Percentiles rank a stretch among this genome's conserved stretches.
phyloP scores from a whole-genome alignment of 2,329 filamentous ascomycete genomes.

The Aspergillus sp. region DNA sequence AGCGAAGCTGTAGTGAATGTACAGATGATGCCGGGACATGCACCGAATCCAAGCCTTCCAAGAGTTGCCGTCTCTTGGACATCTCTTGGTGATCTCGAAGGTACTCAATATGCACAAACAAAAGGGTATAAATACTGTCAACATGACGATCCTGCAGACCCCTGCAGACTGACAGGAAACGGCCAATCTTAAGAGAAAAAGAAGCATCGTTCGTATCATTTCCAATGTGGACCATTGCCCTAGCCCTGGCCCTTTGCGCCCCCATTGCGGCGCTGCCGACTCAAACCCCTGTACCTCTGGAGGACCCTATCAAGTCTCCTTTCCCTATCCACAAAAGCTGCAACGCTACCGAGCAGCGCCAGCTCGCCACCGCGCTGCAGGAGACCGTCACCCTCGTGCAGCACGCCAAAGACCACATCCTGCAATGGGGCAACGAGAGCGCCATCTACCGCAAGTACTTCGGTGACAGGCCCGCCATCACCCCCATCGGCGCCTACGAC shows the following conservation, averaged over 20 bases:
- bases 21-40: neutral
- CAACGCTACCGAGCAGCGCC: slow-evolving; percentile 60
- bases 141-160: neutral
- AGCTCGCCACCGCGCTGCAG: slow-evolving; percentile 57
- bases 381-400: slow-evolving; percentile 59
- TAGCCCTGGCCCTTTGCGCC: slow-evolving; percentile 11
- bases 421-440: slow-evolving; percentile 53
- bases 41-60: neutral
- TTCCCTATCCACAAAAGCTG: slow-evolving; percentile 64
- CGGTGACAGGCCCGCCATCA: slow-evolving; percentile 57
- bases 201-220: neutral
- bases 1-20: slow-evolving; percentile 1
- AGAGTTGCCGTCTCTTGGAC: neutral
- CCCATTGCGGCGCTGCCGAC: slow-evolving; percentile 13
- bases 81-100: slow-evolving; percentile 18
- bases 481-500: slow-evolving; percentile 63
- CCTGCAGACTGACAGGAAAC: slow-evolving; percentile 4
- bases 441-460: slow-evolving; percentile 67
- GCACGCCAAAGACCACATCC: slow-evolving; percentile 62
- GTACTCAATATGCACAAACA: neutral
- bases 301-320: slow-evolving; percentile 11
- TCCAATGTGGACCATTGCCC: slow-evolving; percentile 2
- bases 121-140: slow-evolving; percentile 8
- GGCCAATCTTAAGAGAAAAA: neutral
- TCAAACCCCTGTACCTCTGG: slow-evolving; percentile 1